phyloP scores from a whole-genome alignment of 192 early-diverging fungal species.

The Dimargaris cristalligena region DNA sequence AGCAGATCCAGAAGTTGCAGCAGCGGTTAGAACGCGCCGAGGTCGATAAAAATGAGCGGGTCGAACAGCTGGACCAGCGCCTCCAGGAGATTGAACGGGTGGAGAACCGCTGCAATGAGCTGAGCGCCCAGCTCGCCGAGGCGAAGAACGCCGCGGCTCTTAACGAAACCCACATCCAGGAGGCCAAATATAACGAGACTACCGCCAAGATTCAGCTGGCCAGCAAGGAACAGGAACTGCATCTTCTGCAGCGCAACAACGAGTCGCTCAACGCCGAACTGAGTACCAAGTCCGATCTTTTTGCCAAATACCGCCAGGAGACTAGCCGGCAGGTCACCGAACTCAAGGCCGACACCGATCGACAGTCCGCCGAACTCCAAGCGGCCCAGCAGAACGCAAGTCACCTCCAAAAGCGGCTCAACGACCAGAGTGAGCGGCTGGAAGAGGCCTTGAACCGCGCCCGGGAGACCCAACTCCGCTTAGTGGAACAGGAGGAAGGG shows the following conservation, averaged over 20 bases:
- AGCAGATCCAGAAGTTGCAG: conserved; percentile 13
- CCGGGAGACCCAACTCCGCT: conserved; percentile 22
- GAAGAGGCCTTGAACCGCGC: conserved; percentile 22
- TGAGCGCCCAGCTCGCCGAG: background rate
- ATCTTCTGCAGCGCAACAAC: conserved; percentile 34
- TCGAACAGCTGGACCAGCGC: conserved; percentile 2
- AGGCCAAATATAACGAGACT: conserved; percentile 19
- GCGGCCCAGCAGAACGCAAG: conserved; percentile 31
- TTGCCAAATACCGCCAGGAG: conserved; percentile 32
- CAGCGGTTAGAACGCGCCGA: conserved; percentile 15
- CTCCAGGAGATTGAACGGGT: background rate
- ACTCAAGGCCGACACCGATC: conserved; percentile 21
- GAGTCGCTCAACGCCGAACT: conserved; percentile 57
- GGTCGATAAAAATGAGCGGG: background rate
- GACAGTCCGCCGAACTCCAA: conserved; percentile 27
- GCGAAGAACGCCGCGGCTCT: conserved; percentile 1
- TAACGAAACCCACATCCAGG: conserved; percentile 17
- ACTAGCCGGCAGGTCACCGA: conserved; percentile 31
- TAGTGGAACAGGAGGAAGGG: conserved; percentile 34
- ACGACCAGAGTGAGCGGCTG: conserved; percentile 27
- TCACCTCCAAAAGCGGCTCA: conserved; percentile 32
- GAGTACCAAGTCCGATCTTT: conserved; percentile 30
- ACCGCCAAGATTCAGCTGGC: conserved; percentile 24
- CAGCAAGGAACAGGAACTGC: conserved; percentile 39
- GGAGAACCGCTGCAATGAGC: background rate